phyloP scores from a whole-genome alignment of 164 flowering plant species.

The Dillenia turbinata region DNA sequence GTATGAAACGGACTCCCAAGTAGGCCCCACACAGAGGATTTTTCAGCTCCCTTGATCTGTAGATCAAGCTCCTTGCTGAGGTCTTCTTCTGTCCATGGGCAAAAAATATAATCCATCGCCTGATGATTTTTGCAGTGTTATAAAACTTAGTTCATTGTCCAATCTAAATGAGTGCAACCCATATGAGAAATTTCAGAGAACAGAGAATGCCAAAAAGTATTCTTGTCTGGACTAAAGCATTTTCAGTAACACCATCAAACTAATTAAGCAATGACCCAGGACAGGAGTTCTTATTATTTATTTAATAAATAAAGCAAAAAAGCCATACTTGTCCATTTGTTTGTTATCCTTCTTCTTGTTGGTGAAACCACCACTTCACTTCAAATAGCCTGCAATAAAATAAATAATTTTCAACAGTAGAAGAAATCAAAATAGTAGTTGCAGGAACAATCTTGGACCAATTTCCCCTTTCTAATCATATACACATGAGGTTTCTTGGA shows the following conservation, averaged over 20 bases:
- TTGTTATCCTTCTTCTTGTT: conserved; percentile 75
- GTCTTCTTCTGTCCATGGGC: conserved; percentile 73
- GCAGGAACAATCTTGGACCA: too few relatives aligned
- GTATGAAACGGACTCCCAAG: conserved; percentile 62
- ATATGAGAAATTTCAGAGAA: too few relatives aligned
- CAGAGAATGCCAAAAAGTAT: too few relatives aligned
- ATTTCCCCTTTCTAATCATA: too few relatives aligned
- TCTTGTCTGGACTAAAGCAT: too few relatives aligned
- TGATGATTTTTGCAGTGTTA: too few relatives aligned
- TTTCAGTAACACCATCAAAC: not conserved
- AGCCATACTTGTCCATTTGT: conserved; percentile 69
- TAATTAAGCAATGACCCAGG: not conserved
- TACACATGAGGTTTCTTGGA: too few relatives aligned
- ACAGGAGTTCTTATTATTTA: not conserved
- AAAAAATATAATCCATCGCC: not conserved
- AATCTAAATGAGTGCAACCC: too few relatives aligned
- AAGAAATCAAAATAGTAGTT: not conserved
- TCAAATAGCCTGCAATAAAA: conserved; percentile 73
- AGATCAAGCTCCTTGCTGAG: conserved; percentile 89
- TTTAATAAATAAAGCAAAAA: not conserved
- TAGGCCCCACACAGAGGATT: conserved; percentile 81
- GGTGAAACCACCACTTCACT: conserved; percentile 67
- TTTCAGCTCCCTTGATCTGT: conserved; percentile 86
- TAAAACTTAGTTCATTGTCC: too few relatives aligned
- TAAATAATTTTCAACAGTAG: too few relatives aligned